Conservation (phyloP, 257 asterid species). For the Lantana camara region DNA sequence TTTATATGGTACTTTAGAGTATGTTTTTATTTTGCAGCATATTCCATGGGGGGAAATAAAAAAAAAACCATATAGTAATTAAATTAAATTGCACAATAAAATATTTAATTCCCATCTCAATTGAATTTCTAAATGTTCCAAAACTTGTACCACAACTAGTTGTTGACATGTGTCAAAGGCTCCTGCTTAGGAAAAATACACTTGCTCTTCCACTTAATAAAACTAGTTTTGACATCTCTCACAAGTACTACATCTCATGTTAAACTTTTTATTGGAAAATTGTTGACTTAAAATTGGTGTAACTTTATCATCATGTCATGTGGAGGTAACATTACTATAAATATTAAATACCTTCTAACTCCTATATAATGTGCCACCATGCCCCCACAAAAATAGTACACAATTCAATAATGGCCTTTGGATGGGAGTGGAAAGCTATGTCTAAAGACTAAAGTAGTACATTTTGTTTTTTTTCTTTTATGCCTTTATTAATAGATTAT, state of each 20-base stretch:
- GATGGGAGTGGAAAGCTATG: conserved; percentile 31
- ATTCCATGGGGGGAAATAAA: too few species aligned
- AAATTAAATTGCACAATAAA: too few species aligned
- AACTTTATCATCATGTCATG: conserved; percentile 19
- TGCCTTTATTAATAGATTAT: neutral
- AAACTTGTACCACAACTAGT: neutral
- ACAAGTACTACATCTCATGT: conserved; percentile 20
- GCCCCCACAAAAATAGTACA: conserved; percentile 28
- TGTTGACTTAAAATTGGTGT: conserved; percentile 24
- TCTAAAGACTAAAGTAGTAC: conserved; percentile 9
- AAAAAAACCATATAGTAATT: too few species aligned
- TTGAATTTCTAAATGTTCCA: neutral
- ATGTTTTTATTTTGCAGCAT: too few species aligned
- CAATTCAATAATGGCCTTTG: conserved; percentile 29
- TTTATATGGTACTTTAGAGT: too few species aligned
- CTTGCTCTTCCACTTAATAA: conserved; percentile 11
- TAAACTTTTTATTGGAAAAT: conserved; percentile 25
- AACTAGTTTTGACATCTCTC: conserved; percentile 26
- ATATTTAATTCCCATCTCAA: too few species aligned
- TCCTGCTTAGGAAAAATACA: neutral
- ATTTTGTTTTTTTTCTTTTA: conserved; percentile 5
- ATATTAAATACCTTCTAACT: neutral
- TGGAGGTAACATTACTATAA: conserved; percentile 25
- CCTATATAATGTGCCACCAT: neutral
- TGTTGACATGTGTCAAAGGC: conserved; percentile 20